phyloP scores from a whole-genome alignment of 2,329 filamentous ascomycete genomes.

The Conoideocrella luteorostrata region DNA sequence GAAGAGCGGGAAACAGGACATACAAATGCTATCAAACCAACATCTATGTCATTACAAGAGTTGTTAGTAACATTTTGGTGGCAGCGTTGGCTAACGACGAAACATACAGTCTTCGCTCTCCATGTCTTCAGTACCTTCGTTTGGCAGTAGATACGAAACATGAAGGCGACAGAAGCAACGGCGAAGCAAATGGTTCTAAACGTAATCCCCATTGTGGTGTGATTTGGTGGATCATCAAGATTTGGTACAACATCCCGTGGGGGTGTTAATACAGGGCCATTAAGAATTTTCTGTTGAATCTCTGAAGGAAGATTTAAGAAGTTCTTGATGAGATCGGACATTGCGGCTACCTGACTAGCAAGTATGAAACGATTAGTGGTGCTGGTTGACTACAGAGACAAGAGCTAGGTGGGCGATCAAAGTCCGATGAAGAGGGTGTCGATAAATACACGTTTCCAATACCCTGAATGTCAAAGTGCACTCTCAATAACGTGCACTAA shows the following conservation, averaged over 20 bases:
- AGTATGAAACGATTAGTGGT: too few species aligned
- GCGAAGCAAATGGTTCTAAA: background rate
- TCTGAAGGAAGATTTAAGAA: background rate
- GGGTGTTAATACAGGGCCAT: background rate
- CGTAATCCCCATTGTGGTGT: background rate
- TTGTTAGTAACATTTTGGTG: background rate
- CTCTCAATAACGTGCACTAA: too few species aligned
- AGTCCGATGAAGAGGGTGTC: too few species aligned
- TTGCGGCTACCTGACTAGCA: too few species aligned
- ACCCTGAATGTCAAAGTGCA: too few species aligned
- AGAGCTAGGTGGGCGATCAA: too few species aligned
- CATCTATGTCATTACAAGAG: too few species aligned
- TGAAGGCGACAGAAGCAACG: background rate
- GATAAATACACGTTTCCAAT: too few species aligned
- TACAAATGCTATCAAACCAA: background rate
- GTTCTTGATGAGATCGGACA: background rate
- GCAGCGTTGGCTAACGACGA: background rate
- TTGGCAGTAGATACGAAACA: background rate
- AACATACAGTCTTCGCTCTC: background rate
- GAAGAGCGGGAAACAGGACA: background rate
- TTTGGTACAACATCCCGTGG: background rate
- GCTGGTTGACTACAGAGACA: too few species aligned
- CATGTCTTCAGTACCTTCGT: background rate
- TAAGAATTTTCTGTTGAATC: slow-evolving; percentile 1
- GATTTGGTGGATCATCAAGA: background rate